Conservation (phyloP, 2,329 filamentous ascomycete genomes). For the Trematosphaeria pertusa region DNA sequence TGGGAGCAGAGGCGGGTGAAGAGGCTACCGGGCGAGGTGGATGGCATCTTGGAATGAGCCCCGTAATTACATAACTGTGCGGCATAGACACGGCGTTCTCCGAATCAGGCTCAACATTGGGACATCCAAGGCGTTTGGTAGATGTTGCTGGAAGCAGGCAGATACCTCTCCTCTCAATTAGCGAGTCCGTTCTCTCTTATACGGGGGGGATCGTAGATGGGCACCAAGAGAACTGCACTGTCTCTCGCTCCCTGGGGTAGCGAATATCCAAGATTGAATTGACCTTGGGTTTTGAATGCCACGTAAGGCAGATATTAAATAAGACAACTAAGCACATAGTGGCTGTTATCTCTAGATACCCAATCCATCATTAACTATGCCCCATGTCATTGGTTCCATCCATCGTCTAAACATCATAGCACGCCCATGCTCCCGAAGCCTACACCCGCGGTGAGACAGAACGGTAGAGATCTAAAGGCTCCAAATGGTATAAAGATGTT, state of each 20-base stretch:
- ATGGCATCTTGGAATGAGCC: slow-evolving; percentile 69
- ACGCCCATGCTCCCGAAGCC: not conserved
- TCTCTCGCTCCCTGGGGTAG: too few relatives aligned
- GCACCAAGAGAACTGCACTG: too few relatives aligned
- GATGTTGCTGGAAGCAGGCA: too few relatives aligned
- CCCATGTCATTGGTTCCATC: not conserved
- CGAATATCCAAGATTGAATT: too few relatives aligned
- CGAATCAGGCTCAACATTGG: slow-evolving; percentile 1
- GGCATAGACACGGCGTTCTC: not conserved
- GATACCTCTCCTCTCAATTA: too few relatives aligned
- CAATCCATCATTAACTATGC: slow-evolving; percentile 2
- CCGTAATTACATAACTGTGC: not conserved
- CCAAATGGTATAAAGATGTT: slow-evolving; percentile 13
- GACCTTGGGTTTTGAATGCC: too few relatives aligned
- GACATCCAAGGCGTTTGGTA: slow-evolving; percentile 3
- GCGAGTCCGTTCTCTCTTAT: too few relatives aligned
- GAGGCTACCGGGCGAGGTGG: slow-evolving; percentile 85
- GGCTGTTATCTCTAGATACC: too few relatives aligned
- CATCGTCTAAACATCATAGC: slow-evolving; percentile 4
- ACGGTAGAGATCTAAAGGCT: slow-evolving; percentile 8
- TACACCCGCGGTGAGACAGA: not conserved
- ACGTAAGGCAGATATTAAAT: slow-evolving; percentile 3
- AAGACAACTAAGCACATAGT: too few relatives aligned
- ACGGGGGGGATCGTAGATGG: too few relatives aligned
- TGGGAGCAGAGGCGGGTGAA: slow-evolving; percentile 98